These are phyloP conservation scores for Tulasnella sp. DNA, from an alignment of 768 basidiomycete genomes.

Conservation along the genomic window DNA sequence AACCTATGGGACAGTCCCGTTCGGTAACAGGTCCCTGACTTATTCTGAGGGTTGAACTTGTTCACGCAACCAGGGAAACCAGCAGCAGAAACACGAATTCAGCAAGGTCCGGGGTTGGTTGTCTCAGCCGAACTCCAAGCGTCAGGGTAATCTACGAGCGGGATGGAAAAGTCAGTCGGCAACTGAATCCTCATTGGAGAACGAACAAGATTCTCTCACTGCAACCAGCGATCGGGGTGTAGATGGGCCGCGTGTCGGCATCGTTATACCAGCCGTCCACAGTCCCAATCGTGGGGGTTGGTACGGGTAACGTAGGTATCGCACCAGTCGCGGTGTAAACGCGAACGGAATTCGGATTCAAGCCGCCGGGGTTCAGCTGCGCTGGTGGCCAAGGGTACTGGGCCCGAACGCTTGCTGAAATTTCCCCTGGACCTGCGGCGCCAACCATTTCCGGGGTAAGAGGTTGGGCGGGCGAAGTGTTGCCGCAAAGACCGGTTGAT, in stretches of 20 bases:
- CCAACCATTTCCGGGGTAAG: conserved; percentile 47
- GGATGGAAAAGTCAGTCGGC: neutral
- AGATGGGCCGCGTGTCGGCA: conserved; percentile 60
- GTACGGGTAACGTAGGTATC: conserved; percentile 62
- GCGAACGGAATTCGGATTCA: too few relatives aligned
- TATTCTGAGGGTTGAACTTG: too few relatives aligned
- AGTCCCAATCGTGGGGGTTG: conserved; percentile 49
- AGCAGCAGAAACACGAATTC: too few relatives aligned
- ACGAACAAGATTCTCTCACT: conserved; percentile 28
- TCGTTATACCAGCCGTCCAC: conserved; percentile 69
- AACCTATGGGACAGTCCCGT: too few relatives aligned
- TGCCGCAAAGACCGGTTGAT: conserved; percentile 63
- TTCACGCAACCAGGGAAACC: too few relatives aligned
- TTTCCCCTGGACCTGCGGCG: conserved; percentile 61
- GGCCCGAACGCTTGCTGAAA: conserved; percentile 49
- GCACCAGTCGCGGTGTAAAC: conserved; percentile 67
- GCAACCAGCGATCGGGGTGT: conserved; percentile 66
- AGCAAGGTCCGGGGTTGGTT: conserved; percentile 51
- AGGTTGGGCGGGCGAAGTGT: conserved; percentile 35
- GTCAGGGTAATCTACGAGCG: conserved; percentile 57
- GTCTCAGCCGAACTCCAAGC: conserved; percentile 67
- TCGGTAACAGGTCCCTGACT: too few relatives aligned
- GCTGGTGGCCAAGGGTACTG: conserved; percentile 69
- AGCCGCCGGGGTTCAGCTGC: too few relatives aligned
- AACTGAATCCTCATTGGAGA: too few relatives aligned